Evolutionary conservation across 129 eudicot genomes (phyloP).

Genomic region (Daucus carota): DNA sequence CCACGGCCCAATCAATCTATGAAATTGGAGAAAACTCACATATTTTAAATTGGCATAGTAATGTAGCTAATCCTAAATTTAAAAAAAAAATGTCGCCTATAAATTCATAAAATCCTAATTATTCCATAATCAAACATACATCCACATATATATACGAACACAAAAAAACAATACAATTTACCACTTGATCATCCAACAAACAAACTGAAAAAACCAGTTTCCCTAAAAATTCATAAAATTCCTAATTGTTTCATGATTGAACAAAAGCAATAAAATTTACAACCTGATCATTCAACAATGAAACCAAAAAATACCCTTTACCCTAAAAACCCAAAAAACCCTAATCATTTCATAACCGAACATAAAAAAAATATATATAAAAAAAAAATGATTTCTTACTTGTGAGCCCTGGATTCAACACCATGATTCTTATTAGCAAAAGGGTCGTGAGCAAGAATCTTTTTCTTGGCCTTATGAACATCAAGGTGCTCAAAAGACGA

Average conservation of each 20-base stretch:
- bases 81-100: background rate
- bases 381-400: constrained; percentile 25
- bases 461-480: constrained; percentile 76
- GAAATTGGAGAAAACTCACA: background rate
- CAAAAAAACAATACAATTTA: background rate
- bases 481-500: constrained; percentile 34
- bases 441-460: constrained; percentile 38
- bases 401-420: constrained; percentile 59
- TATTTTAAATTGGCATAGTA: background rate
- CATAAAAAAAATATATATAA: background rate
- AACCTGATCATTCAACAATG: no score
- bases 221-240: background rate
- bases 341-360: constrained; percentile 6
- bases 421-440: constrained; percentile 64
- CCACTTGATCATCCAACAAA: no score
- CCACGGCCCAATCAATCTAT: no score
- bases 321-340: constrained; percentile 8
- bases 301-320: background rate
- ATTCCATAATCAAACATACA: background rate
- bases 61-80: no score
- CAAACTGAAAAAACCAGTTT: background rate
- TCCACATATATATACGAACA: background rate
- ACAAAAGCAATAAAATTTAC: background rate
- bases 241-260: no score
- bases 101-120: background rate